Percentiles rank a stretch among this genome's conserved stretches.
Conservation (phyloP, 2,329 filamentous ascomycete species). For the Phaeoacremonium minimum region DNA sequence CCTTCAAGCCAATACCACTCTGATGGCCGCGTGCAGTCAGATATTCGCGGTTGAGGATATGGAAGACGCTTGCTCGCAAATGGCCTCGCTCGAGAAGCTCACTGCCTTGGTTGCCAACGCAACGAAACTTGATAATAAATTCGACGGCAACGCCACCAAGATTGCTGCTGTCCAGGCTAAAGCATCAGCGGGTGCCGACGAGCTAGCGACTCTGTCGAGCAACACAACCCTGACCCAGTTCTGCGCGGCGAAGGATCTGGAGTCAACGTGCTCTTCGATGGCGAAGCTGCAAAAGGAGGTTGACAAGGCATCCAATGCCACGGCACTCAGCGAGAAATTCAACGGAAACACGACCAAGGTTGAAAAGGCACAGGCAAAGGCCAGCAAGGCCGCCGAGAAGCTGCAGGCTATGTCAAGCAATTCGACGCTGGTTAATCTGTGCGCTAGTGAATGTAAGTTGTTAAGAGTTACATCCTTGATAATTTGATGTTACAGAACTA, state of each 20-base stretch:
- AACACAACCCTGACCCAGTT: slow-evolving; percentile 17
- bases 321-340: slow-evolving; percentile 23
- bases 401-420: slow-evolving; percentile 25
- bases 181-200: slow-evolving; percentile 11
- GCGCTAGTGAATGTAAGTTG: slow-evolving; percentile 8
- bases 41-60: slow-evolving; percentile 22
- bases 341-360: slow-evolving; percentile 28
- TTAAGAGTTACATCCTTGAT: background rate
- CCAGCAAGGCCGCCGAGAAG: slow-evolving; percentile 17
- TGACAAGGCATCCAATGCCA: slow-evolving; percentile 21
- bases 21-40: slow-evolving; percentile 25
- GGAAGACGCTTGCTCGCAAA: slow-evolving; percentile 20
- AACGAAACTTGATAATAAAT: slow-evolving; percentile 13
- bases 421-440: slow-evolving; percentile 22
- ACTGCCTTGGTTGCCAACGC: slow-evolving; percentile 17
- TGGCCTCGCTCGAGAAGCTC: slow-evolving; percentile 19
- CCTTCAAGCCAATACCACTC: slow-evolving; percentile 28
- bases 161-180: slow-evolving; percentile 18
- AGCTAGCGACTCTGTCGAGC: slow-evolving; percentile 15
- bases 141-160: slow-evolving; percentile 23
- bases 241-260: slow-evolving; percentile 14
- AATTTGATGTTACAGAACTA: background rate
- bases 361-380: slow-evolving; percentile 24
- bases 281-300: slow-evolving; percentile 13
- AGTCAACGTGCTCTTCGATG: slow-evolving; percentile 12